Base-by-base conservation (phyloP, 495 filamentous ascomycete genomes). In the Parathielavia hyrcaniae region DNA sequence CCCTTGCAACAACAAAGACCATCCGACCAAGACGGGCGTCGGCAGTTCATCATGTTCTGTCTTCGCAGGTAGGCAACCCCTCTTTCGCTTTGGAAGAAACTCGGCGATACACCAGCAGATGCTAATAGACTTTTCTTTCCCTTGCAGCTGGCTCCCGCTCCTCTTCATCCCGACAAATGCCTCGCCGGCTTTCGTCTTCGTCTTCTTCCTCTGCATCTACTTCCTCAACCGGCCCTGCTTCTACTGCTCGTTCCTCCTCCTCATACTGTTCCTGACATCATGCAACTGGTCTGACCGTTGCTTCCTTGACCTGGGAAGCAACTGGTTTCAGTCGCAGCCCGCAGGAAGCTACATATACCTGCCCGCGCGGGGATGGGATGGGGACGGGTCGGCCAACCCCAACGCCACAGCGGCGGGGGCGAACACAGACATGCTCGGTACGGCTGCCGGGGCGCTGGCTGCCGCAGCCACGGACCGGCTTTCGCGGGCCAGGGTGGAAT, bases 221-320 rank as follows among this genome's bases (percentile, higher is more conserved):
- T 84, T 91, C 69, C 83, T 95, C 61, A 90, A 92, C 69, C 82
- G 90, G 54, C 90, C 90, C 56, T 95, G 90, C 75, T 82, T 91
- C 65, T 91, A 95, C 81, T 95, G 90, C 79, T 91, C 89, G 54
- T 80, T 90, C 56, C 84, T 95, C 34, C 88, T 95, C 54, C 77
- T 95, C 60, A 88, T 92, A 56, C 86, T 95, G 61, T 95, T 95
- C 77, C 77, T 85, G 47, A 91, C 88, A 16, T 91, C 88, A 30
- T 95, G 90, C 74, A 85, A 91, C 79, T 95, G 90, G 90, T 87
- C 86, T 58, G 89, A 93, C 67, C 84, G 84, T 26, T 95, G 90
- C 71, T 90, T 92, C 75, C 88, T 95, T 67, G 88, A 93, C 71
- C 80, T 91, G 44, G 77, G 77, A 65, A 84, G 85, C 62, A 88